A percentile compares a stretch with the other conserved stretches of the same genome.
Conservation (phyloP, 805 yeast species). For the Vanderwaltozyma polyspora region DNA sequence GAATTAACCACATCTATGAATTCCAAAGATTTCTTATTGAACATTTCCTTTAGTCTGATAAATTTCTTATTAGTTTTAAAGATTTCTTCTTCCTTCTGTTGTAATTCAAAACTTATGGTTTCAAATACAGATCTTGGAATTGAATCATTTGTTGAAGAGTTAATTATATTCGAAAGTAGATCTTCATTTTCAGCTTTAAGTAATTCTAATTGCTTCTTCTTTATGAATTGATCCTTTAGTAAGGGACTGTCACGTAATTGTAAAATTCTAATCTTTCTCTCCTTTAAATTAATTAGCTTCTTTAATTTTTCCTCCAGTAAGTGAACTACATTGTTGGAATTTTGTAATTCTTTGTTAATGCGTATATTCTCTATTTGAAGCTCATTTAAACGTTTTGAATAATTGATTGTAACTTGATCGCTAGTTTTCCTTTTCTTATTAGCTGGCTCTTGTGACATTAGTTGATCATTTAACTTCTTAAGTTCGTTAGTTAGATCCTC, state of each 20-base stretch:
- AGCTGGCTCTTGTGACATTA: constrained; percentile 11
- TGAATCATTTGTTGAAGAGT: constrained; percentile 6
- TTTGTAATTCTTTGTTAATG: constrained; percentile 29
- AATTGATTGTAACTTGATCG: constrained; percentile 17
- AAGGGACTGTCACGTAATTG: constrained; percentile 61
- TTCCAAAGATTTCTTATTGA: constrained; percentile 56
- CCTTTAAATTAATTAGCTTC: constrained; percentile 26
- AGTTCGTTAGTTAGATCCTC: constrained; percentile 33
- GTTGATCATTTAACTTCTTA: constrained; percentile 22
- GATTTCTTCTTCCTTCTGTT: constrained; percentile 36
- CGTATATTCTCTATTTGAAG: constrained; percentile 34
- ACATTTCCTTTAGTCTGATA: constrained; percentile 43
- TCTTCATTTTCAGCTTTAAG: constrained; percentile 50
- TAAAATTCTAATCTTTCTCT: constrained; percentile 38
- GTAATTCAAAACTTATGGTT: constrained; percentile 44
- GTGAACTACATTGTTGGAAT: constrained; percentile 28
- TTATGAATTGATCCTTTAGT: constrained; percentile 47
- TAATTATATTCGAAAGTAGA: constrained; percentile 29
- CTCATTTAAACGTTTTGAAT: constrained; percentile 24
- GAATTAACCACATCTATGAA: constrained; percentile 56
- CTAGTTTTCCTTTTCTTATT: constrained; percentile 21
- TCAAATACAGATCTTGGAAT: constrained; percentile 58
- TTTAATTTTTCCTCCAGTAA: constrained; percentile 30
- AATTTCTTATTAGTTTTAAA: constrained; percentile 41
- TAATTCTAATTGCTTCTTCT: constrained; percentile 38